These are phyloP conservation scores for Pugionium dolabratum DNA, from an alignment of 345 rosid species.

Conservation along the genomic window DNA sequence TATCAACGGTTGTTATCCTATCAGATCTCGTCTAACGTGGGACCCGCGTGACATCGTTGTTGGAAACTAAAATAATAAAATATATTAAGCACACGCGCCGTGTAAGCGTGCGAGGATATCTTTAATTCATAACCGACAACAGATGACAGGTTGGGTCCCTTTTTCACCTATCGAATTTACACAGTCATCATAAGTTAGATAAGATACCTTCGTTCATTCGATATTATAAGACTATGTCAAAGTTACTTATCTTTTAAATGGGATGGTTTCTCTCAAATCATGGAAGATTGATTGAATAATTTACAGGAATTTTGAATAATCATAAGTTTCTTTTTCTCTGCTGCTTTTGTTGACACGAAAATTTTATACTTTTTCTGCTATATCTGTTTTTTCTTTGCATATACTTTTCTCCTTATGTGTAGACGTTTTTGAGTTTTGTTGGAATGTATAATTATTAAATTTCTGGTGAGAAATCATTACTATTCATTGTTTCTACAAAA, in stretches of 20 bases:
- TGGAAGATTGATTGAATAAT: no score
- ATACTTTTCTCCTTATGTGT: conserved; percentile 30
- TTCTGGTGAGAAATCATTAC: conserved; percentile 4
- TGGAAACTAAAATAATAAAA: no score
- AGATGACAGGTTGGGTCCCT: conserved; percentile 42
- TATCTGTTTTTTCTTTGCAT: background rate
- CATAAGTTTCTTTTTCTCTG: background rate
- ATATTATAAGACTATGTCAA: no score
- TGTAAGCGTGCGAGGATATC: conserved; percentile 42
- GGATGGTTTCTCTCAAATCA: no score
- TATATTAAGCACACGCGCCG: conserved; percentile 43
- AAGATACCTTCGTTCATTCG: no score
- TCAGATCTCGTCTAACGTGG: conserved; percentile 18
- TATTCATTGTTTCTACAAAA: conserved; percentile 6
- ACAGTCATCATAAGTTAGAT: no score
- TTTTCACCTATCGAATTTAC: background rate
- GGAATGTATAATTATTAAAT: conserved; percentile 31
- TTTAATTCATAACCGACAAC: conserved; percentile 25
- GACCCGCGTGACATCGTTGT: conserved; percentile 34
- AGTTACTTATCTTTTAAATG: no score
- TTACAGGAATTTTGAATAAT: no score
- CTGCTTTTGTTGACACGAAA: background rate
- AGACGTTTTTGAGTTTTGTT: conserved; percentile 29
- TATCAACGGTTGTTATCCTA: conserved; percentile 33
- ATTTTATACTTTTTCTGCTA: no score